These are phyloP conservation scores for Alliaria petiolata DNA, from an alignment of 345 rosid genomes.

Conservation along the genomic window DNA sequence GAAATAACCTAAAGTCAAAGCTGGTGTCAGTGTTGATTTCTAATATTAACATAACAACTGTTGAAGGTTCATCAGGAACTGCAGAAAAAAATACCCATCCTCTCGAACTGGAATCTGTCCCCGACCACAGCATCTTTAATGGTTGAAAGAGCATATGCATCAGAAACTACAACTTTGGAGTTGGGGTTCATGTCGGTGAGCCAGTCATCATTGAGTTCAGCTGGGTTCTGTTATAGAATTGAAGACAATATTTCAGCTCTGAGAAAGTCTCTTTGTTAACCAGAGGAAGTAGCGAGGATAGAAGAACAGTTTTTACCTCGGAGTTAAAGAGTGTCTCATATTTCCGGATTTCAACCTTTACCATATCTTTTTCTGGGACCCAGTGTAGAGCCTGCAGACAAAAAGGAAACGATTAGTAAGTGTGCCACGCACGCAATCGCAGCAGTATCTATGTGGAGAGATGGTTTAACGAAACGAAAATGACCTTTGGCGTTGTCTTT, in stretches of 20 bases:
- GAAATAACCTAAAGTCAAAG: constrained; percentile 53
- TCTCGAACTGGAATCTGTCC: constrained; percentile 78
- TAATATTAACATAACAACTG: no score
- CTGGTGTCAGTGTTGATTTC: neutral
- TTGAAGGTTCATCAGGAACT: neutral
- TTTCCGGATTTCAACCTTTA: constrained; percentile 80
- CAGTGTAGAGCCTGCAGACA: constrained; percentile 74
- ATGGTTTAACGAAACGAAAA: neutral
- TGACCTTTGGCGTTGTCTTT: constrained; percentile 60
- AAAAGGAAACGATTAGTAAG: neutral
- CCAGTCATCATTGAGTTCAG: no score
- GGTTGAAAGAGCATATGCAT: constrained; percentile 57
- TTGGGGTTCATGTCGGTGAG: no score
- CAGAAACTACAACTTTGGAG: neutral
- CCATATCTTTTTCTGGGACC: constrained; percentile 65
- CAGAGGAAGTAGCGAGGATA: neutral
- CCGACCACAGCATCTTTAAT: constrained; percentile 54
- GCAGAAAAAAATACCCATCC: constrained; percentile 55
- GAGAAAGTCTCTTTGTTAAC: no score
- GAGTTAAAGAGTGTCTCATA: constrained; percentile 76
- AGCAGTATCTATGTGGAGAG: neutral
- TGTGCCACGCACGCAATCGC: no score
- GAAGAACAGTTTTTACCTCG: constrained; percentile 50
- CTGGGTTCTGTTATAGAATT: no score
- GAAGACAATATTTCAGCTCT: no score